Percentiles rank a stretch among this genome's conserved stretches.
Evolutionary conservation across 768 basidiomycete genomes (phyloP).

Genomic region (Pisolithus tinctorius): DNA sequence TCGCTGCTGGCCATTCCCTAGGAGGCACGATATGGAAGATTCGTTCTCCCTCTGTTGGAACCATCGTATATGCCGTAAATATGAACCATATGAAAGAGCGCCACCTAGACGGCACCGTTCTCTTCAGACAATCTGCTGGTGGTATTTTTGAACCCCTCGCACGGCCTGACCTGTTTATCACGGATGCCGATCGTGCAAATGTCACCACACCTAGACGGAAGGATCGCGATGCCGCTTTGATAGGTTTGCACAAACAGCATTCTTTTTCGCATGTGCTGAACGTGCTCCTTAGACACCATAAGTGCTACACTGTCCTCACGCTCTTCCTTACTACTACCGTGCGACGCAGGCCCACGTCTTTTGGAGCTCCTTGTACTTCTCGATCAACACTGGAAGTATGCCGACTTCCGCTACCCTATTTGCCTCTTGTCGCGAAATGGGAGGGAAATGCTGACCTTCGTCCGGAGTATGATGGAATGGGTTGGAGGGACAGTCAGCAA

Average conservation of each 20-base stretch:
- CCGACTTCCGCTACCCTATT: constrained; percentile 76
- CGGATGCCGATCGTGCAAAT: constrained; percentile 80
- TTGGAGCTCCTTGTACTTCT: constrained; percentile 93
- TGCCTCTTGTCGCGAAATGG: constrained; percentile 91
- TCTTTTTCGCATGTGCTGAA: neutral
- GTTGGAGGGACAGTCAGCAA: constrained; percentile 92
- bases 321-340: constrained; percentile 83
- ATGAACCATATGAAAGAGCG: constrained; percentile 96
- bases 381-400: constrained; percentile 96
- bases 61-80: constrained; percentile 90
- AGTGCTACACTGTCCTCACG: constrained; percentile 76
- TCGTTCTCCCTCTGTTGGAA: constrained; percentile 94
- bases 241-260: constrained; percentile 45
- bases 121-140: constrained; percentile 67
- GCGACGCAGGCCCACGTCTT: constrained; percentile 90
- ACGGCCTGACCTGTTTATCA: constrained; percentile 88
- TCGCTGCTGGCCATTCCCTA: constrained; percentile 89
- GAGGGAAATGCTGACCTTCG: constrained; percentile 89
- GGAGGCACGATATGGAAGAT: constrained; percentile 99
- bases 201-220: constrained; percentile 83
- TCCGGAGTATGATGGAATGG: constrained; percentile 98
- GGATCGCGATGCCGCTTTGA: constrained; percentile 83
- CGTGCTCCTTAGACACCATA: constrained; percentile 60
- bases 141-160: constrained; percentile 82
- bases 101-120: constrained; percentile 89